Percentiles rank a stretch among this genome's conserved stretches.
phyloP scores from a whole-genome alignment of 306 rosid species.

The Biancaea sappan region DNA sequence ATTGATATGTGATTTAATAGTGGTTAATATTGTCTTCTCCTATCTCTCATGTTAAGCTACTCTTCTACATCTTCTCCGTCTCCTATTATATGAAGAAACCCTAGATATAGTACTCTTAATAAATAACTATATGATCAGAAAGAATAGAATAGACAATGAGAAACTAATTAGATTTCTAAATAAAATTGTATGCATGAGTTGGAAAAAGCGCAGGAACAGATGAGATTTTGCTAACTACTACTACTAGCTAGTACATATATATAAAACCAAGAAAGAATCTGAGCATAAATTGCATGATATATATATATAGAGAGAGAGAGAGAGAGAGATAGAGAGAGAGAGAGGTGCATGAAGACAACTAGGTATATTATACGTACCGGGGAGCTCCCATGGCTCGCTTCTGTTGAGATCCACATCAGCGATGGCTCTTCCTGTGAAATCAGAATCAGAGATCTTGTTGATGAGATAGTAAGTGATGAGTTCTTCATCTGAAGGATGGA shows the following conservation, averaged over 20 bases:
- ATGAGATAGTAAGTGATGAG: slow-evolving; percentile 74
- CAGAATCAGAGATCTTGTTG: slow-evolving; percentile 71
- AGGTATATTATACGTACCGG: slow-evolving; percentile 44
- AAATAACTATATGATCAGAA: neutral
- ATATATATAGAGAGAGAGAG: neutral
- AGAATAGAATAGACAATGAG: neutral
- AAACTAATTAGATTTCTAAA: neutral
- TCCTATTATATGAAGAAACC: slow-evolving; percentile 13
- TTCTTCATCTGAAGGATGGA: slow-evolving; percentile 91
- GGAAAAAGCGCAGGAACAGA: neutral
- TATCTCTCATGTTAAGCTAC: too few relatives aligned
- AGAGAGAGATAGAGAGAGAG: neutral
- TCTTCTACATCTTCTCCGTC: too few relatives aligned
- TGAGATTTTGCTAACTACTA: neutral
- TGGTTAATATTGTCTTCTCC: too few relatives aligned
- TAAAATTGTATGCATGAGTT: neutral
- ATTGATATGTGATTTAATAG: too few relatives aligned
- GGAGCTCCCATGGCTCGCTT: slow-evolving; percentile 79
- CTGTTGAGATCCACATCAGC: slow-evolving; percentile 76
- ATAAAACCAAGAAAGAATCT: neutral
- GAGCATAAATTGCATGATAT: neutral
- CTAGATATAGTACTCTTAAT: slow-evolving; percentile 21
- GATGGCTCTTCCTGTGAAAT: slow-evolving; percentile 61
- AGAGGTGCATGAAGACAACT: neutral
- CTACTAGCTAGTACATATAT: too few relatives aligned